Evolutionary conservation across 2,329 filamentous ascomycete genomes (phyloP).

Genomic region (Aspergillus quadricinctus): DNA sequence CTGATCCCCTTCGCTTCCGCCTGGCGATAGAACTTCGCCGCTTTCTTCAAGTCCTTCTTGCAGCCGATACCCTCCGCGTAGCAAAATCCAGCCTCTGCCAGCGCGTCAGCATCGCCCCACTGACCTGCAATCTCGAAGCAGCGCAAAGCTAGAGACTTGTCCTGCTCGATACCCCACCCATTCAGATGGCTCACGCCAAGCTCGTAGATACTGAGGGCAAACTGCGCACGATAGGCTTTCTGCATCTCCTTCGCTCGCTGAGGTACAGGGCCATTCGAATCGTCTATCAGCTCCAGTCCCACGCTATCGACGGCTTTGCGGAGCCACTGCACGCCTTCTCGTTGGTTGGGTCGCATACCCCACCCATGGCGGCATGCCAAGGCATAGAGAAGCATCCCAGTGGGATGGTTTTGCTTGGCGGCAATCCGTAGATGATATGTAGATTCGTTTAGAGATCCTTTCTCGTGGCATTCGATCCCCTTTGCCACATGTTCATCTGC

Average conservation of each 20-base stretch:
- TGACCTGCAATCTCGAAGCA: slow-evolving; percentile 95
- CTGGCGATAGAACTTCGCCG: slow-evolving; percentile 81
- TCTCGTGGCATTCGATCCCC: slow-evolving; percentile 85
- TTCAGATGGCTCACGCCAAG: slow-evolving; percentile 96
- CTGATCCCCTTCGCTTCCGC: slow-evolving; percentile 91
- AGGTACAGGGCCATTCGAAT: slow-evolving; percentile 50
- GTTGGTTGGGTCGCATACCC: slow-evolving; percentile 91
- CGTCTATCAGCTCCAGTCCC: slow-evolving; percentile 75
- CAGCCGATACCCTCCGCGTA: slow-evolving; percentile 90
- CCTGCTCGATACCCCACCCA: slow-evolving; percentile 93
- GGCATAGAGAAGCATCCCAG: slow-evolving; percentile 93
- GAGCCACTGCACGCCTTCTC: slow-evolving; percentile 87
- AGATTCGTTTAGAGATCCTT: slow-evolving; percentile 82
- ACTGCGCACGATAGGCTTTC: slow-evolving; percentile 84
- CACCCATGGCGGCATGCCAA: slow-evolving; percentile 93
- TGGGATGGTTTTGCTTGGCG: slow-evolving; percentile 78
- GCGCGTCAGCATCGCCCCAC: slow-evolving; percentile 92
- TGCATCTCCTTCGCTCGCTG: slow-evolving; percentile 60
- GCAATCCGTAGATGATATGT: slow-evolving; percentile 93
- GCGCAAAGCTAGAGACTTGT: slow-evolving; percentile 78
- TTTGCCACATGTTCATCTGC: slow-evolving; percentile 85
- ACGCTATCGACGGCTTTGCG: slow-evolving; percentile 84
- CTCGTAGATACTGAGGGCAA: slow-evolving; percentile 93
- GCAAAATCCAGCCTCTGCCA: slow-evolving; percentile 92
- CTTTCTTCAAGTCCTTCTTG: slow-evolving; percentile 94